A percentile compares a stretch with the other conserved stretches of the same genome.
These are phyloP conservation scores for Stygiomarasmius scandens DNA, from an alignment of 1,284 basidiomycete genomes.

Conservation along the genomic window DNA sequence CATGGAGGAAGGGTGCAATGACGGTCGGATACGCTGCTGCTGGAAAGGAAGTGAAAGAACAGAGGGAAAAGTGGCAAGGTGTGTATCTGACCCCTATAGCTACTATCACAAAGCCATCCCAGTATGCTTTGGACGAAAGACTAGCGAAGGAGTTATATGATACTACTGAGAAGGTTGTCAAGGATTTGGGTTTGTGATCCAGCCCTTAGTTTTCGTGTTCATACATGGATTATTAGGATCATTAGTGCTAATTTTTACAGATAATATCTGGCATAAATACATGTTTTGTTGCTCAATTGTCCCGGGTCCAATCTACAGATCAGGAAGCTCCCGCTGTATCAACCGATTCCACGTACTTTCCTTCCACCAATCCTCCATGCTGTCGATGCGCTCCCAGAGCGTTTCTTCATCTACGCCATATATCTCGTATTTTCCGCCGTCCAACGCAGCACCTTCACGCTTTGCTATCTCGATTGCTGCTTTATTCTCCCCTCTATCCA, in stretches of 20 bases:
- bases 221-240: background rate
- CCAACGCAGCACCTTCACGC: constrained; percentile 60
- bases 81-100: constrained; percentile 22
- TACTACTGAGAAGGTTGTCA: constrained; percentile 22
- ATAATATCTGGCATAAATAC: background rate
- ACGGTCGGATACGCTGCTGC: constrained; percentile 1
- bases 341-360: constrained; percentile 87
- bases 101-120: constrained; percentile 13
- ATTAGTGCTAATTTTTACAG: background rate
- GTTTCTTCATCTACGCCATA: constrained; percentile 86
- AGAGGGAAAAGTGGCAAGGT: background rate
- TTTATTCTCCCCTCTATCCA: constrained; percentile 73
- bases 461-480: constrained; percentile 82
- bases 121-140: constrained; percentile 14
- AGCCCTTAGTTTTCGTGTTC: background rate
- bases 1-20: constrained; percentile 5
- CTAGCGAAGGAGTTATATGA: constrained; percentile 23
- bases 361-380: constrained; percentile 92
- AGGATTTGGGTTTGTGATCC: constrained; percentile 13
- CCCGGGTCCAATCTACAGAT: constrained; percentile 51
- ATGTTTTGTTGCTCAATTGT: background rate
- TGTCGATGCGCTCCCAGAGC: constrained; percentile 76
- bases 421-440: constrained; percentile 83
- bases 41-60: background rate
- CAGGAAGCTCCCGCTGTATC: constrained; percentile 85